Base-by-base conservation (phyloP, 345 rosid genomes). In the Gossypium herbaceum region DNA sequence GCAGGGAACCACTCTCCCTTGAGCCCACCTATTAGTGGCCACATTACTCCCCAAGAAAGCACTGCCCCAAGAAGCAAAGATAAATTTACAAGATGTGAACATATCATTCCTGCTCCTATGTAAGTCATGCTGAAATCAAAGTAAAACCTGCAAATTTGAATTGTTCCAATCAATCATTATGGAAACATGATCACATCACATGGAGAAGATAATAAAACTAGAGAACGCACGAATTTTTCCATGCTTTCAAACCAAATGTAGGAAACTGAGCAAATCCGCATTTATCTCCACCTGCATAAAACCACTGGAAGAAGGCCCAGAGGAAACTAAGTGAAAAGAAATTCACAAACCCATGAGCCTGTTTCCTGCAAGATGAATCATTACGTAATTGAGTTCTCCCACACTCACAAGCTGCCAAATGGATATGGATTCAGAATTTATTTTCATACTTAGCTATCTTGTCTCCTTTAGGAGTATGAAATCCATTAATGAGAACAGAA, bases 51-150 rank as follows among this genome's bases (percentile, higher is more conserved):
- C 97, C 97, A 93, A 0, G 99, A 95, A 54, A 93, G 90, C 12
- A 95, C 79, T 0, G 96, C 98, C 8, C 99, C 99, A 8, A 93
- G 75, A 56, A 93, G 97, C 82, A 95, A 79, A n/a, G 99, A 95
- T 61, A 89, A 77, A 77, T 91, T 95, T 73, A 95, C 96, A 65
- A 89, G 77, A 85, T 95, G 97, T n/a, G 98, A 90, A 77, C 99
- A 95, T 39, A 94, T 94, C 98, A 94, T 94, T 68, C 98, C 98
- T 16, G 96, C 98, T 71, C 98, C 97, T 15, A 94, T 68, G 68
- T 94, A 94, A 72, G 97, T 92, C 94, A 82, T 83, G 75, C 94
- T 90, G 79, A 92, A 92, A 80, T 92, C 94, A 44, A 92, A 94
- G 91, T 86, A 94, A 78, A 94, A 94, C 77, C 98, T 94, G 93